Base-by-base conservation (phyloP, 306 rosid genomes). In the Neltuma alba region DNA sequence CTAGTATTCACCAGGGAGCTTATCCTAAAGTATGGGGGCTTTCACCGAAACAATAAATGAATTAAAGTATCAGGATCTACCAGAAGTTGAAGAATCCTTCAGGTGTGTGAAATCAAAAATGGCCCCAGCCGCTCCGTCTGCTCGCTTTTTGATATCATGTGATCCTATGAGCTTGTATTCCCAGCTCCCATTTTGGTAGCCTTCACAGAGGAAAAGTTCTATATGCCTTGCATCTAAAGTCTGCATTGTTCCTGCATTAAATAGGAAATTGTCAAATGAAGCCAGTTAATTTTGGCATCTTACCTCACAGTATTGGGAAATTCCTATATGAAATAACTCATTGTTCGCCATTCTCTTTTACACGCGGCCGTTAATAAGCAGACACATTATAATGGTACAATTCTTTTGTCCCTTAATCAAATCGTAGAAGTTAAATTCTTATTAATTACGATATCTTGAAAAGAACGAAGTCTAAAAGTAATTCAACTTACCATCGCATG, bases 221-320 rank as follows among this genome's bases (percentile, higher is more conserved):
- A 95, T 87, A 76, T 93, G 98, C 89, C 98, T 91, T 71, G 96
- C 96, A 80, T 95, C 99, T 75, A 93, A 75, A 36, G 98, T 93
- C 87, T 95, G 99, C 99, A 93, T 95, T 34, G 99, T 95, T 93
- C 99, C 99, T 95, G 84, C 75, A 44, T 28, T 69, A 64, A 68
- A 81, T 62, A 75, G 38, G 68, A 72, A 81, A 65, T 44, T 48
- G 75, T 75, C 70, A 83, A 78, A 54, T 77, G 63, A 50, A 30
- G 20, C 14, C 40, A 61, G 54, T 74, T 80, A 47, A 47, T 47
- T 47, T 47, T 77, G 71, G 63, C 63, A 61, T 83, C 79, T 74
- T 74, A 79, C 65, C 70, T 63, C 54, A 23, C 50, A 41, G 25
- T 23, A 66, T 60, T 73, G 72, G 34, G 33, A 72, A 58, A 72